Evolutionary conservation across 2,329 filamentous ascomycete species (phyloP).

Genomic region (Penicillium freii): DNA sequence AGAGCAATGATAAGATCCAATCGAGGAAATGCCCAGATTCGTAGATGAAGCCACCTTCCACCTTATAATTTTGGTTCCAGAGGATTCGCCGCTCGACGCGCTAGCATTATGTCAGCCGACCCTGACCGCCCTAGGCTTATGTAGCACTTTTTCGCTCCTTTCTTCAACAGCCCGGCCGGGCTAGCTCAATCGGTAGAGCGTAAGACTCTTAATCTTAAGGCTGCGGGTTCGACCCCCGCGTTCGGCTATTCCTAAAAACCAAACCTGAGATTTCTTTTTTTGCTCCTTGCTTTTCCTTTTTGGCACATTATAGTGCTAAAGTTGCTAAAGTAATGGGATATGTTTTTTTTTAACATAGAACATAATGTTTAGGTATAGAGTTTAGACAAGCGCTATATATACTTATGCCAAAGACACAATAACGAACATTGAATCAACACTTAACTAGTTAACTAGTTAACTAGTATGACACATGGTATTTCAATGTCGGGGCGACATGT

Average conservation of each 20-base stretch:
- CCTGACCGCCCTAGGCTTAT: neutral
- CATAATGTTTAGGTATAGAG: neutral
- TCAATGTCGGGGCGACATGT: too few species aligned
- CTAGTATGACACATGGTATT: too few species aligned
- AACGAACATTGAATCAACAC: too few species aligned
- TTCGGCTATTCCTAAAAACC: constrained; percentile 36
- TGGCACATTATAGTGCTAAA: neutral
- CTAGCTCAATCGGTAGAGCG: constrained; percentile 52
- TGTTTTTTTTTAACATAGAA: neutral
- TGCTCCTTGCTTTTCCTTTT: neutral
- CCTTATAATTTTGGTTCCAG: constrained; percentile 21
- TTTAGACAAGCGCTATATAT: neutral
- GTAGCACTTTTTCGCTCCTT: neutral
- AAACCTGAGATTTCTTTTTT: constrained; percentile 14
- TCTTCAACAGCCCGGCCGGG: constrained; percentile 32
- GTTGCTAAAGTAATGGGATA: too few species aligned
- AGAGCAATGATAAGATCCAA: constrained; percentile 10
- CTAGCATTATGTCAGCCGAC: constrained; percentile 21
- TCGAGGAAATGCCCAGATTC: constrained; percentile 9
- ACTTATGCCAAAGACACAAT: too few species aligned
- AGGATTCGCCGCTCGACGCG: constrained; percentile 23
- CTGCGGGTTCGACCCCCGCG: constrained; percentile 46
- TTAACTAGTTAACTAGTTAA: too few species aligned
- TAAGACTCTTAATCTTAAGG: constrained; percentile 52
- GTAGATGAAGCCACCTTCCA: constrained; percentile 27